These are phyloP conservation scores for Ogataea kodamae DNA, from an alignment of 805 yeast species.

Conservation along the genomic window DNA sequence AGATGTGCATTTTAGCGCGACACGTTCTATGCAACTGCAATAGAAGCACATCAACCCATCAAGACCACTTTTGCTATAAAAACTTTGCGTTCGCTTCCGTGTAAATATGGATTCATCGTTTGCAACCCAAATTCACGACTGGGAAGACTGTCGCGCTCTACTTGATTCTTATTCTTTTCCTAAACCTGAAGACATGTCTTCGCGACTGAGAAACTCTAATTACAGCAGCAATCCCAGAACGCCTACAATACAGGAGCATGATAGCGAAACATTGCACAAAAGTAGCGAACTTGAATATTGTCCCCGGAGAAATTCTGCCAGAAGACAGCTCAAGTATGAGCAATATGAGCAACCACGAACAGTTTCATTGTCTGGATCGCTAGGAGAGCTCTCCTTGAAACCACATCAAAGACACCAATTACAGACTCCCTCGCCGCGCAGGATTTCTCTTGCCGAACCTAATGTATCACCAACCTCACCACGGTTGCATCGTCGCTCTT, in stretches of 20 bases:
- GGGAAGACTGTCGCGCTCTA: slow-evolving; percentile 13
- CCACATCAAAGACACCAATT: slow-evolving; percentile 10
- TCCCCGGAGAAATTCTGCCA: slow-evolving; percentile 2
- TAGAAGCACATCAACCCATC: too few relatives aligned
- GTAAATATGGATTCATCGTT: slow-evolving; percentile 5
- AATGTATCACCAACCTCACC: slow-evolving; percentile 2
- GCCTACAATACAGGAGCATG: slow-evolving; percentile 15
- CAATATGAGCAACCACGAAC: slow-evolving; percentile 10
- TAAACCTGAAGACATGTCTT: slow-evolving; percentile 4
- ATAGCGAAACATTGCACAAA: slow-evolving; percentile 1
- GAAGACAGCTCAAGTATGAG: slow-evolving; percentile 11
- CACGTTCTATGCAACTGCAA: too few relatives aligned
- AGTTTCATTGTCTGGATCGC: slow-evolving; percentile 3
- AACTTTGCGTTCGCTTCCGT: too few relatives aligned
- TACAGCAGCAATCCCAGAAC: slow-evolving; percentile 9
- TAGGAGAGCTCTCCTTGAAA: slow-evolving; percentile 4
- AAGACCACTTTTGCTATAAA: too few relatives aligned
- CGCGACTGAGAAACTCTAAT: slow-evolving; percentile 7
- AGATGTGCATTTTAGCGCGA: too few relatives aligned
- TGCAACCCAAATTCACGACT: slow-evolving; percentile 8
- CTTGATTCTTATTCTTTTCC: slow-evolving; percentile 13
- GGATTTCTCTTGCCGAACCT: slow-evolving; percentile 2
- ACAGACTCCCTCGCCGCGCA: slow-evolving; percentile 3
- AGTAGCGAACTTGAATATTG: not conserved
- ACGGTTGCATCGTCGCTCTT: slow-evolving; percentile 15